Evolutionary conservation across 257 asterid species (phyloP), one percentile per base, ranked within the genome.

Genomic region (Sherardia arvensis): DNA sequence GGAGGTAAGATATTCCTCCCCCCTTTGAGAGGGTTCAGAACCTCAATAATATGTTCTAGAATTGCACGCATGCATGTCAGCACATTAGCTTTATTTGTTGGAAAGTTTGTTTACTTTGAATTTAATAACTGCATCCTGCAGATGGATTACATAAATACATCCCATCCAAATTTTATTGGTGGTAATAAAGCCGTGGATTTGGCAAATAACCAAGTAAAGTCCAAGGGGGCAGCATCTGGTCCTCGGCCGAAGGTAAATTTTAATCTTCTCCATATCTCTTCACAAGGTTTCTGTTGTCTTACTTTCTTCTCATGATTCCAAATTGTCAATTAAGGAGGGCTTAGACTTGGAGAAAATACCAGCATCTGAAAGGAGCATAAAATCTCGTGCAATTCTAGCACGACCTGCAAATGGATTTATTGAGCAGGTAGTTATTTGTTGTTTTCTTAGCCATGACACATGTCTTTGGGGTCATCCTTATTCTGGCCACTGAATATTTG

Each of bases 121-220:
- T 32, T 47, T 59, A 26, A 27, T 36, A 20, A n/a, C 20, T 71
- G 21, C 28, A 21, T 75, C 64, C 54, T 68, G 71, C 72, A 91
- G 98, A 86, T 86, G 90, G 95, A 91, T 75, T 91, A 81, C 80
- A 81, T 91, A 68, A 91, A 91, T 76, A 91, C 98, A 53, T 91
- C 98, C 61, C 91, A 91, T 77, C 85, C 94, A 65, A 83, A 83
- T 82, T 91, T 91, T 69, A 60, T 91, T 74, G 96, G 98, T 59
- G 98, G 98, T 62, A 83, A 83, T 76, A 88, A 81, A 81, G 98
- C 98, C 66, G 69, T 88, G 38, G 98, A 88, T 82, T 73, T 65
- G 64, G 98, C 96, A 36, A 36, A 64, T 38, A 90, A 85, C 54
- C 91, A 80, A 76, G 56, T 71, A 68, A 86, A 80, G 80, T 79